Evolutionary conservation across 2,329 filamentous ascomycete species (phyloP), one percentile per base, ranked within the genome.

Genomic region (Acrocalymma vagum): DNA sequence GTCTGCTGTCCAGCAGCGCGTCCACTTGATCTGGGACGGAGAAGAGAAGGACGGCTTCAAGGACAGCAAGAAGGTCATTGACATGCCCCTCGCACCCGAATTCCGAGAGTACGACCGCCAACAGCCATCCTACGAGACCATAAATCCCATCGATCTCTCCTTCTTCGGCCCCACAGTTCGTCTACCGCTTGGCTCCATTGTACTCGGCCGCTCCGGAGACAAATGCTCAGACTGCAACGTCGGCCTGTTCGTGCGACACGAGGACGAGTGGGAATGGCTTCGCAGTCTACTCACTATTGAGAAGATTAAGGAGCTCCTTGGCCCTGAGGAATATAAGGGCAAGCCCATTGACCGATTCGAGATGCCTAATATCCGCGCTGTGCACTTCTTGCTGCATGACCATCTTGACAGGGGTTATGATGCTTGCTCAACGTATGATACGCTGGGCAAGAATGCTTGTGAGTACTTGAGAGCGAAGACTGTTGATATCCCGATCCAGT

Each of bases 401-500:
- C 74, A 77, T 47, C 57, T 78, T 6, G 73, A 76, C 35, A 61
- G 73, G 0, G 73, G 73, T 0, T 75, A 72, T 53, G 69, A 73
- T 36, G 69, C 72, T 4, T 73, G 70, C 23, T 66, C 62, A 31
- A 67, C 67, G 1, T 75, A 76, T 29, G 76, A 78, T 52, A 72
- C 70, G 1, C 53, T 78, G 10, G 76, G 74, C 0, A 78, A 78
- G 65, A 74, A 74, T 15, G 62, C 69, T 25, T 68, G 62, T 10
- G 75, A 78, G 63, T 78, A 75, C 48, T 31, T 78, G 35, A 55
- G 74, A 30, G 70, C 70, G 15, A 74, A 72, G 47, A 65, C 63
- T n/a, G 72, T 78, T 0, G 73, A 78, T 41, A 55, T 78, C 3
- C 75, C 74, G 4, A 66, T 67, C 17, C 51, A 57, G 29, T 78